phyloP scores from a whole-genome alignment of 129 eudicot species.

The Logfia minima region DNA sequence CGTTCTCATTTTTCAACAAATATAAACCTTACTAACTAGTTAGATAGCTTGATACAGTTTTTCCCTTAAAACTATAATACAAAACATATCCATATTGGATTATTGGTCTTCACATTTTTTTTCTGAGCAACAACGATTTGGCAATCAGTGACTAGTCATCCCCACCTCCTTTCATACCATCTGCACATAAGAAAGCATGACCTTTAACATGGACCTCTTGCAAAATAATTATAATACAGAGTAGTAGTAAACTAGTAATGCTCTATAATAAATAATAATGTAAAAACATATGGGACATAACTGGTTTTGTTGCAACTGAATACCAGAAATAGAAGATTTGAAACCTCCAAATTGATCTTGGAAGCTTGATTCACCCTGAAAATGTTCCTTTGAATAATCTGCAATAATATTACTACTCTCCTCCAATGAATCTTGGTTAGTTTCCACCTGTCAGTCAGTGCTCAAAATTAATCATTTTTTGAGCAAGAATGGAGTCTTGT shows the following conservation, averaged over 20 bases:
- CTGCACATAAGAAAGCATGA: neutral
- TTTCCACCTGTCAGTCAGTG: slow-evolving; percentile 15
- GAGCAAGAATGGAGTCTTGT: neutral
- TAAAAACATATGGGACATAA: slow-evolving; percentile 9
- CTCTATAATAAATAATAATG: neutral
- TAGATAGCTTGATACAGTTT: too few relatives aligned
- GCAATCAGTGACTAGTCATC: neutral
- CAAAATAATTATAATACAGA: too few relatives aligned
- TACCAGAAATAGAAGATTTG: slow-evolving; percentile 35
- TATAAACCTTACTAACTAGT: neutral
- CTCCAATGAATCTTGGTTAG: slow-evolving; percentile 26
- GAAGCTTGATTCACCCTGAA: slow-evolving; percentile 33
- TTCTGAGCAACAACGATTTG: neutral
- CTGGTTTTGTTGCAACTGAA: slow-evolving; percentile 47
- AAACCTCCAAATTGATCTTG: slow-evolving; percentile 39
- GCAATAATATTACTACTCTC: slow-evolving; percentile 10
- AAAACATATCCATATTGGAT: neutral
- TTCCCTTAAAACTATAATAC: neutral
- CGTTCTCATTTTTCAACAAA: too few relatives aligned
- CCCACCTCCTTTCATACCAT: neutral
- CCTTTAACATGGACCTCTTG: neutral
- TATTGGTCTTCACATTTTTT: neutral
- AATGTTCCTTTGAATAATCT: slow-evolving; percentile 47
- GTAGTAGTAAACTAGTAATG: too few relatives aligned
- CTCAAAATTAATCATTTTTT: neutral